These are phyloP conservation scores for Fusarium camptoceras DNA, from an alignment of 2,329 filamentous ascomycete species.

Conservation along the genomic window DNA sequence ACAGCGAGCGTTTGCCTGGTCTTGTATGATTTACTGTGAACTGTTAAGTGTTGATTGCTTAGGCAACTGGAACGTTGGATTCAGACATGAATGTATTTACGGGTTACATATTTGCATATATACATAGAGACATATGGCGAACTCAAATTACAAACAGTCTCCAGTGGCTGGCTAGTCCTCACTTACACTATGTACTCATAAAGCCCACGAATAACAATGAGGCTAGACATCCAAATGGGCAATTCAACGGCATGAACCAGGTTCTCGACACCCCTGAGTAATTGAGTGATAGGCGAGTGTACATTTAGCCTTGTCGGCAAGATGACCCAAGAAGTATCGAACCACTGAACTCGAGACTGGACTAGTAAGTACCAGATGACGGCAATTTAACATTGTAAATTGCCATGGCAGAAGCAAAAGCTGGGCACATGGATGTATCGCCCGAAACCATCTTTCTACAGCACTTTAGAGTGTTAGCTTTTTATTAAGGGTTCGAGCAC, in stretches of 20 bases:
- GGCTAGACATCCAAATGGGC: background rate
- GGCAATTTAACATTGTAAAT: background rate
- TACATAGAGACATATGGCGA: conserved; percentile 13
- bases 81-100: conserved; percentile 22
- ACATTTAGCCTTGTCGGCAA: background rate
- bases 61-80: conserved; percentile 11
- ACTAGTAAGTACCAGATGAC: background rate
- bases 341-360: background rate
- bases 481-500: background rate
- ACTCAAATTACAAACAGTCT: background rate
- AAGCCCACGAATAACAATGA: background rate
- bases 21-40: conserved; percentile 37
- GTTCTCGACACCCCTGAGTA: background rate
- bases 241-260: background rate
- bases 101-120: background rate
- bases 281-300: background rate
- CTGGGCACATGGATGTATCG: background rate
- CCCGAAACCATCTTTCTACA: background rate
- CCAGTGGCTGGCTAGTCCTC: background rate
- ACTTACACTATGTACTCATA: background rate
- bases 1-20: conserved; percentile 46
- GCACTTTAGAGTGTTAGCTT: too few species aligned
- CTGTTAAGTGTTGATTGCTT: conserved; percentile 32
- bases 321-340: background rate
- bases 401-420: background rate